These are phyloP conservation scores for Saturnispora besseyi DNA, from an alignment of 805 yeast genomes.

Conservation along the genomic window DNA sequence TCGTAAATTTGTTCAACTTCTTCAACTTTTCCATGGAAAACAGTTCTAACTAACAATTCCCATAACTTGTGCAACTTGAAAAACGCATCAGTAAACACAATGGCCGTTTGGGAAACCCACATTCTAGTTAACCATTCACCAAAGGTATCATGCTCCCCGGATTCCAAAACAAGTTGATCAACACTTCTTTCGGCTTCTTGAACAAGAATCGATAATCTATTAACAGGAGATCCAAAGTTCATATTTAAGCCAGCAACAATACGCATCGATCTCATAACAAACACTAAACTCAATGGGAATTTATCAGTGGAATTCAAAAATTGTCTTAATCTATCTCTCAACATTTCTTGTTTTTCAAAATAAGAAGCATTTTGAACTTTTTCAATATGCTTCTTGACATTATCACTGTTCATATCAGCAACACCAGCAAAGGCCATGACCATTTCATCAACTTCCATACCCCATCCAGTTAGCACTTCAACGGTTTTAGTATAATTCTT, in stretches of 20 bases:
- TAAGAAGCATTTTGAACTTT: constrained; percentile 26
- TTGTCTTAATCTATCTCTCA: constrained; percentile 40
- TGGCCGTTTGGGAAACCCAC: constrained; percentile 12
- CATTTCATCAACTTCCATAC: constrained; percentile 55
- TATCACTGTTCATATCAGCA: constrained; percentile 16
- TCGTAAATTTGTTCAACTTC: constrained; percentile 38
- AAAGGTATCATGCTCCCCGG: constrained; percentile 12
- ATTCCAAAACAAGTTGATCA: constrained; percentile 8
- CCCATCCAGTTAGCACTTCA: constrained; percentile 52
- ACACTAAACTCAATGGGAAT: constrained; percentile 59
- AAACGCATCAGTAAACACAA: constrained; percentile 11
- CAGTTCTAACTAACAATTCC: constrained; percentile 2
- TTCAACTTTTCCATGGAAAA: constrained; percentile 23
- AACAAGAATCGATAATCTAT: constrained; percentile 56
- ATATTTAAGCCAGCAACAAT: constrained; percentile 66
- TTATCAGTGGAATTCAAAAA: constrained; percentile 54
- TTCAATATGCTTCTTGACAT: constrained; percentile 28
- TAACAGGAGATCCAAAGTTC: constrained; percentile 62
- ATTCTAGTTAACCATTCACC: constrained; percentile 14
- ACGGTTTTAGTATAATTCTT: constrained; percentile 40
- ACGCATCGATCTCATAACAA: constrained; percentile 62
- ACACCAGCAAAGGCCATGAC: constrained; percentile 34
- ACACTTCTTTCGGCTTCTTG: constrained; percentile 37
- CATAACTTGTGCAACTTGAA: constrained; percentile 10
- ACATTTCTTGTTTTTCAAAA: constrained; percentile 34